Evolutionary conservation across 441 rosid species (phyloP).

Genomic region (Dalechampia spathulata): DNA sequence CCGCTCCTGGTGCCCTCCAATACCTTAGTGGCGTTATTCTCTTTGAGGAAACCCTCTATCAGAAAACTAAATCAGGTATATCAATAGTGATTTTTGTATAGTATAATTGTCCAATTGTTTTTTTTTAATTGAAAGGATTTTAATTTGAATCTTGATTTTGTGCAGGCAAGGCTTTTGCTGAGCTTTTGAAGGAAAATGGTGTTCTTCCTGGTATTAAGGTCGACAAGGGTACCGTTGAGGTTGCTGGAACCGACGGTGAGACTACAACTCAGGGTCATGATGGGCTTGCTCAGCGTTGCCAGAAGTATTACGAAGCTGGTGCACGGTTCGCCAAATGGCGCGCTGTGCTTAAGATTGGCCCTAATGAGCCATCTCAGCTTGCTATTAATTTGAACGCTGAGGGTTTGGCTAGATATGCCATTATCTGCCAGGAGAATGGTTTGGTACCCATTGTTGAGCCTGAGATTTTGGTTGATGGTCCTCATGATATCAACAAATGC

Average conservation of each 20-base stretch:
- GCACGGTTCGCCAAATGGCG: too few species aligned
- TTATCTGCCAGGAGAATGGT: too few species aligned
- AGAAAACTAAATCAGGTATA: constrained; percentile 76
- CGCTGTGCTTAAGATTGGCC: constrained; percentile 77
- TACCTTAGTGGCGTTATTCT: constrained; percentile 82
- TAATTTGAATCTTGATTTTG: too few species aligned
- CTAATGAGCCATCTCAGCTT: constrained; percentile 69
- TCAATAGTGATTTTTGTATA: not conserved
- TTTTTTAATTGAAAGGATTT: not conserved
- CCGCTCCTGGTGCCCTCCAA: constrained; percentile 69
- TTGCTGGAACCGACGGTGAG: constrained; percentile 83
- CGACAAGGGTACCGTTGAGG: constrained; percentile 92
- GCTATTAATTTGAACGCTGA: constrained; percentile 83
- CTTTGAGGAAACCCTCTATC: too few species aligned
- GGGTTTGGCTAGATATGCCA: constrained; percentile 83
- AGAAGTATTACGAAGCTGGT: too few species aligned
- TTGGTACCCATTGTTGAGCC: too few species aligned
- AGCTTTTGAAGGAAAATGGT: constrained; percentile 72
- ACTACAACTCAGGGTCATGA: constrained; percentile 89
- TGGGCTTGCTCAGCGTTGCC: constrained; percentile 70
- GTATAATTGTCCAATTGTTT: too few species aligned
- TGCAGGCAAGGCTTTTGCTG: constrained; percentile 81
- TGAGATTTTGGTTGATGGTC: too few species aligned
- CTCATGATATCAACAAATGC: too few species aligned
- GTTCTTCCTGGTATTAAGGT: constrained; percentile 97